Evolutionary conservation across 1,284 basidiomycete species (phyloP).

Genomic region (Agroathelia rolfsii): DNA sequence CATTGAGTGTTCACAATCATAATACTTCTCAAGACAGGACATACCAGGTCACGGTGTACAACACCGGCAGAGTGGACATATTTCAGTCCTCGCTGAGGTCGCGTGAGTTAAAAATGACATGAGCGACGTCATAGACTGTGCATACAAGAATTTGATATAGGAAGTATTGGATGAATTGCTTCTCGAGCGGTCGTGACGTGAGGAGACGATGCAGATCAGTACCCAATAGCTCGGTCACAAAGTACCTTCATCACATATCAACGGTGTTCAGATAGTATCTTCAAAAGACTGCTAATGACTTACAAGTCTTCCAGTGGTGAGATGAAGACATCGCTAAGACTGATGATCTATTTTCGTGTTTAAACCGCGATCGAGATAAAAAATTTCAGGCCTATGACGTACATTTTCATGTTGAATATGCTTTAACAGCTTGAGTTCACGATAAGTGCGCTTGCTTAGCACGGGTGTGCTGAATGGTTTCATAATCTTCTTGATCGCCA

Average conservation of each 20-base stretch:
- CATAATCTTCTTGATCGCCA: constrained; percentile 99
- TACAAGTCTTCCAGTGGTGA: constrained; percentile 96
- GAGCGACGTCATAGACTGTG: constrained; percentile 10
- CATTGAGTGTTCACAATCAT: constrained; percentile 4
- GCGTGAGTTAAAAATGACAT: constrained; percentile 7
- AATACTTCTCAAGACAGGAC: constrained; percentile 17
- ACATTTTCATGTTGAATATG: constrained; percentile 99
- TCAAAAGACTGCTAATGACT: constrained; percentile 21
- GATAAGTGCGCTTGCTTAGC: constrained; percentile 94
- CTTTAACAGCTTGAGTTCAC: constrained; percentile 97
- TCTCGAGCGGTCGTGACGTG: constrained; percentile 94
- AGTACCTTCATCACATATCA: constrained; percentile 68
- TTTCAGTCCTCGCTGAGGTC: constrained; percentile 82
- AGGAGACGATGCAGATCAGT: constrained; percentile 96
- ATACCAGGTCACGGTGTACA: constrained; percentile 89
- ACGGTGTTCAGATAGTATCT: too few species aligned
- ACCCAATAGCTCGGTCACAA: constrained; percentile 98
- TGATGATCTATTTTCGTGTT: constrained; percentile 72
- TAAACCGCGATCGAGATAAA: constrained; percentile 7
- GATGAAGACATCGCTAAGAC: constrained; percentile 97
- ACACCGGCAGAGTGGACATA: constrained; percentile 99
- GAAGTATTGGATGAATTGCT: constrained; percentile 99
- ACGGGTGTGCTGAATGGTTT: constrained; percentile 97
- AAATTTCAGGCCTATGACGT: too few species aligned
- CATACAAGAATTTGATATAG: constrained; percentile 93